Percentiles rank a stretch among this genome's conserved stretches.
These are phyloP conservation scores for Earliella scabrosa DNA, from an alignment of 1,284 basidiomycete species.

Conservation along the genomic window DNA sequence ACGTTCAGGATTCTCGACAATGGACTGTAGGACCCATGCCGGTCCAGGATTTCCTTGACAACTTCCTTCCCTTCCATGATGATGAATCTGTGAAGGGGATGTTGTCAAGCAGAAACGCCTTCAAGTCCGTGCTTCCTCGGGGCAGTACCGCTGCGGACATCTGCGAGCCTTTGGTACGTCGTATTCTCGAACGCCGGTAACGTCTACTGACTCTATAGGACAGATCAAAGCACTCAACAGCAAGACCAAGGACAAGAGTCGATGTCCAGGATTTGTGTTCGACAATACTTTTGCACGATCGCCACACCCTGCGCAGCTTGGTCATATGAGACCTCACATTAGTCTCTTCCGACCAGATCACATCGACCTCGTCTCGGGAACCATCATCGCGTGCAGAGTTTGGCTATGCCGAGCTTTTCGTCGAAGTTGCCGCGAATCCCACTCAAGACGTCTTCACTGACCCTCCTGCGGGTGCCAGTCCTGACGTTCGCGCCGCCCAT, in stretches of 20 bases:
- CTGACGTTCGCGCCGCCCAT: neutral
- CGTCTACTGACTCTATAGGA: too few species aligned
- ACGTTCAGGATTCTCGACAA: neutral
- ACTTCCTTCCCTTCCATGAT: neutral
- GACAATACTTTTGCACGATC: neutral
- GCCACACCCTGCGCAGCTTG: neutral
- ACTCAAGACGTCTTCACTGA: slow-evolving; percentile 6
- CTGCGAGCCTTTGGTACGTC: slow-evolving; percentile 2
- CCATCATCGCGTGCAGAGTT: neutral
- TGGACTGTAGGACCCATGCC: neutral
- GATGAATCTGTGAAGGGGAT: neutral
- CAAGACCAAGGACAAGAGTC: neutral
- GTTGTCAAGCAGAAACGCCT: neutral
- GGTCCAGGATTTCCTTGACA: neutral
- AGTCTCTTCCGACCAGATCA: neutral
- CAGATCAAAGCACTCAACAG: slow-evolving; percentile 1
- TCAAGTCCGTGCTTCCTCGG: neutral
- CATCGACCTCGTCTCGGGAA: neutral
- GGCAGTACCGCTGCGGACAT: neutral
- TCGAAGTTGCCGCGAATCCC: neutral
- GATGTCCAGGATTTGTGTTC: slow-evolving; percentile 16
- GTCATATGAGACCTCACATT: slow-evolving; percentile 11
- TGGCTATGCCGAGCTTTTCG: slow-evolving; percentile 11
- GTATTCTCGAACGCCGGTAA: too few species aligned
- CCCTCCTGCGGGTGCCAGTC: neutral